Percentiles rank a stretch among this genome's conserved stretches.
These are phyloP conservation scores for Raffaelea arxii DNA, from an alignment of 2,329 filamentous ascomycete species.

Conservation along the genomic window DNA sequence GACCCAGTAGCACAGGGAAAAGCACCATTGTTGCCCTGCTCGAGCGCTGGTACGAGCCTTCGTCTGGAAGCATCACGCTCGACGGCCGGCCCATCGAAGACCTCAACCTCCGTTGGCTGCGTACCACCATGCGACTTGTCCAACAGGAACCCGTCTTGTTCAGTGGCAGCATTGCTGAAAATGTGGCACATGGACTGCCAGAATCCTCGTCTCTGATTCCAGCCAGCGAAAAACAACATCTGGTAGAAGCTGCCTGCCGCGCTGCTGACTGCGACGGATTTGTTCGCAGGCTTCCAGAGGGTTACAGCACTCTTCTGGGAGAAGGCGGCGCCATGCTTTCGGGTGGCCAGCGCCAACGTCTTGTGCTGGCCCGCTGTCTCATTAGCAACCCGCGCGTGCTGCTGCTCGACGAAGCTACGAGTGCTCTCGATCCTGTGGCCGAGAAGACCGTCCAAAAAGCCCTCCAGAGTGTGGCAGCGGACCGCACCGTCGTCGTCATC, in stretches of 20 bases:
- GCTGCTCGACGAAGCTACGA: constrained; percentile 21
- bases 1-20: constrained; percentile 19
- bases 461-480: constrained; percentile 14
- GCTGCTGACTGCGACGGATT: constrained; percentile 64
- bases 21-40: constrained; percentile 40
- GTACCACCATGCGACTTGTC: constrained; percentile 18
- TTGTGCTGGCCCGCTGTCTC: constrained; percentile 42
- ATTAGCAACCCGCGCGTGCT: constrained; percentile 20
- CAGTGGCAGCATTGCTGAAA: constrained; percentile 38
- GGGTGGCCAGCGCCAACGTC: constrained; percentile 65
- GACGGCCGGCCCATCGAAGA: constrained; percentile 31
- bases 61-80: constrained; percentile 53
- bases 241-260: constrained; percentile 28
- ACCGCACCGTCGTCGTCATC: constrained; percentile 36
- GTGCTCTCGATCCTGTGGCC: constrained; percentile 41
- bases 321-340: constrained; percentile 69
- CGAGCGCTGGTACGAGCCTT: constrained; percentile 50
- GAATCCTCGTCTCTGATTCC: constrained; percentile 24
- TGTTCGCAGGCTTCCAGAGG: constrained; percentile 52
- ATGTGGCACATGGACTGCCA: constrained; percentile 42
- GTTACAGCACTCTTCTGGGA: constrained; percentile 65
- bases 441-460: constrained; percentile 21
- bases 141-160: constrained; percentile 33
- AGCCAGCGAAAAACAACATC: constrained; percentile 15
- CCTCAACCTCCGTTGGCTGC: neutral